Percentiles rank a stretch among this genome's conserved stretches.
phyloP scores from a whole-genome alignment of 768 basidiomycete genomes.

The Epithele typhae region DNA sequence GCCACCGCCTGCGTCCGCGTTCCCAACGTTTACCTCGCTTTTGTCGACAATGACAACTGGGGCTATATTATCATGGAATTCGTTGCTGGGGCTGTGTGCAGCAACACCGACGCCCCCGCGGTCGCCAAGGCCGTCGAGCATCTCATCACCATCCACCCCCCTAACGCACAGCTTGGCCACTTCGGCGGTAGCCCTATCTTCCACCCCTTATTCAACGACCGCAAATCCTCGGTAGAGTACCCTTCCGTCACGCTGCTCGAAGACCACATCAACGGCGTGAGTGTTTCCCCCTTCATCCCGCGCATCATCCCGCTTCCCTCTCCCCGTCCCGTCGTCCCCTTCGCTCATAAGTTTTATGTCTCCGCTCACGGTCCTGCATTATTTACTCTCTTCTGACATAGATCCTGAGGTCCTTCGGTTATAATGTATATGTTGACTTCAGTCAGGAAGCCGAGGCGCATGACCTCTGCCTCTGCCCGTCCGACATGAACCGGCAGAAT shows the following conservation, averaged over 20 bases:
- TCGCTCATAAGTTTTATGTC: no score
- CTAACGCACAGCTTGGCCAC: slow-evolving; percentile 1
- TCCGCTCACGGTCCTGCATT: no score
- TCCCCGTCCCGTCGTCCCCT: no score
- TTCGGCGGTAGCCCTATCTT: background rate
- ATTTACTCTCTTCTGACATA: background rate
- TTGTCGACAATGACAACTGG: background rate
- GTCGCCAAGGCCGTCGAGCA: slow-evolving; percentile 7
- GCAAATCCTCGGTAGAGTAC: background rate
- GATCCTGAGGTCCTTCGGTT: background rate
- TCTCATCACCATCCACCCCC: slow-evolving; percentile 4
- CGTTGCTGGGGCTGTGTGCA: slow-evolving; percentile 5
- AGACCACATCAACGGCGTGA: background rate
- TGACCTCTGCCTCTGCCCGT: slow-evolving; percentile 4
- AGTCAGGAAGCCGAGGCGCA: background rate
- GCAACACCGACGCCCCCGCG: background rate
- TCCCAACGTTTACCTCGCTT: slow-evolving; percentile 8
- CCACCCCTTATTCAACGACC: background rate
- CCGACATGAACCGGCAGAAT: slow-evolving; percentile 1
- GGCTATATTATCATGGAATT: slow-evolving; percentile 9
- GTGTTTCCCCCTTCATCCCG: background rate
- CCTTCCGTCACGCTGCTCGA: background rate
- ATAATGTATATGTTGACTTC: background rate
- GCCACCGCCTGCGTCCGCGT: slow-evolving; percentile 5
- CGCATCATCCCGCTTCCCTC: background rate